Base-by-base conservation (phyloP, 176 grass and related monocot genomes). In the Puccinellia tenuiflora region DNA sequence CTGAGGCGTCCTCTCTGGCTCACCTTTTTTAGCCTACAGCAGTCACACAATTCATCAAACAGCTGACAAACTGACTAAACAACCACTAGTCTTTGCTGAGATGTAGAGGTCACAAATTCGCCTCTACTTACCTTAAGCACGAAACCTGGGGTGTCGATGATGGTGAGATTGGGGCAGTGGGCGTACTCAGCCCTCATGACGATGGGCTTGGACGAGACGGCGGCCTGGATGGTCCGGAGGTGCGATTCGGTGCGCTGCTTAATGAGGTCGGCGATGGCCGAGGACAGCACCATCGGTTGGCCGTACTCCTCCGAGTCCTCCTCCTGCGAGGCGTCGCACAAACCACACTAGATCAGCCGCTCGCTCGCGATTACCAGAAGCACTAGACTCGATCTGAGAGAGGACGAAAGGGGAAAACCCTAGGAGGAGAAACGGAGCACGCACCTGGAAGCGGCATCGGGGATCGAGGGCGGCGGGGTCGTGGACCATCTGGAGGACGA, bases 231-330 rank as follows among this genome's bases (percentile, higher is more conserved):
- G 40, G 83, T 89, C 91, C 86, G 81, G 15, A 99, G 86, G 75
- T 96, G 97, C 4, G 88, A 56, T 25, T 99, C 97, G 2, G 97
- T 99, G 81, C 97, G 80, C 63, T 94, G 90, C 89, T 85, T 96
- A 65, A 96, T 94, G 81, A 99, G 57, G 72, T 99, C 97, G 14
- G 97, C 97, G 45, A 96, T 88, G 9, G 97, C 91, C 40, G 97
- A 79, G 30, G 93, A 82, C 28, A 51, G 28, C 14, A 92, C 81
- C 90, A 99, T 86, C 5, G 93, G 91, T 71, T 73, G 90, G 65
- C 97, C 97, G 69, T 99, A 92, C 62, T 96, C 97, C 73, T 99
- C 97, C n/a, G 93, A 92, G 31, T 99, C 97, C 86, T 99, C 97
- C 38, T 99, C 97, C 96, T 99, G 88, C 40, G 21, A 86, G 5